phyloP scores from a whole-genome alignment of 1,284 basidiomycete genomes.

The Heliocybe sulcata region DNA sequence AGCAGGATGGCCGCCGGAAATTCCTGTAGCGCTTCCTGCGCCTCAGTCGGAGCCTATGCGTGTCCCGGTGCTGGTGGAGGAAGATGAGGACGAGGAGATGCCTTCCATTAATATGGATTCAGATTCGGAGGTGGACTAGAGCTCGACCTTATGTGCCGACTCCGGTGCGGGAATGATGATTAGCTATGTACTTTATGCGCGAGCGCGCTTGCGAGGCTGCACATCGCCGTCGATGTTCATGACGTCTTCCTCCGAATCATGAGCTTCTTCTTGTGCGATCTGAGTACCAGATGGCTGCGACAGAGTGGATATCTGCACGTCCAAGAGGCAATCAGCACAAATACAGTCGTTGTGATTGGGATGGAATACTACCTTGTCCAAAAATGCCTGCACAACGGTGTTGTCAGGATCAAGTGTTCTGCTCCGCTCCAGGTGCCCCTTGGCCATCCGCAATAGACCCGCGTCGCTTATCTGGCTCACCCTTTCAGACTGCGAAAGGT shows the following conservation, averaged over 20 bases:
- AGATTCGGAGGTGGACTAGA: constrained; percentile 29
- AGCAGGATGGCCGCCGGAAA: neutral
- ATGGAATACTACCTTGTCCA: constrained; percentile 36
- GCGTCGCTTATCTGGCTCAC: constrained; percentile 20
- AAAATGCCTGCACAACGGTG: constrained; percentile 40
- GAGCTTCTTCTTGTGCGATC: constrained; percentile 9
- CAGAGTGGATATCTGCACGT: neutral
- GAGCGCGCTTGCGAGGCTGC: constrained; percentile 20
- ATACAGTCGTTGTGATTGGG: neutral
- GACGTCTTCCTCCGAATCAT: constrained; percentile 34
- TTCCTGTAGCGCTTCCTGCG: neutral
- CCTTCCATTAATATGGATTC: constrained; percentile 46
- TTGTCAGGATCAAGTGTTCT: constrained; percentile 53
- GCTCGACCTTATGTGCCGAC: too few relatives aligned
- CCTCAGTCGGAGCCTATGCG: neutral
- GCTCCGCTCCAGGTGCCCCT: constrained; percentile 57
- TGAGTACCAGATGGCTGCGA: constrained; percentile 12
- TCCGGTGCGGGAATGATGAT: too few relatives aligned
- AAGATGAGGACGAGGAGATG: constrained; percentile 46
- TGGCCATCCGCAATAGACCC: constrained; percentile 46
- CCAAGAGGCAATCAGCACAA: neutral
- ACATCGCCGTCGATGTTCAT: constrained; percentile 7
- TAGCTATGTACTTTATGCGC: constrained; percentile 1
- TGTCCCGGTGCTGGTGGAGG: constrained; percentile 25
- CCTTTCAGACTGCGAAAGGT: constrained; percentile 36